These are phyloP conservation scores for Rhodotorula sp. DNA, from an alignment of 1,284 basidiomycete species.

Conservation along the genomic window DNA sequence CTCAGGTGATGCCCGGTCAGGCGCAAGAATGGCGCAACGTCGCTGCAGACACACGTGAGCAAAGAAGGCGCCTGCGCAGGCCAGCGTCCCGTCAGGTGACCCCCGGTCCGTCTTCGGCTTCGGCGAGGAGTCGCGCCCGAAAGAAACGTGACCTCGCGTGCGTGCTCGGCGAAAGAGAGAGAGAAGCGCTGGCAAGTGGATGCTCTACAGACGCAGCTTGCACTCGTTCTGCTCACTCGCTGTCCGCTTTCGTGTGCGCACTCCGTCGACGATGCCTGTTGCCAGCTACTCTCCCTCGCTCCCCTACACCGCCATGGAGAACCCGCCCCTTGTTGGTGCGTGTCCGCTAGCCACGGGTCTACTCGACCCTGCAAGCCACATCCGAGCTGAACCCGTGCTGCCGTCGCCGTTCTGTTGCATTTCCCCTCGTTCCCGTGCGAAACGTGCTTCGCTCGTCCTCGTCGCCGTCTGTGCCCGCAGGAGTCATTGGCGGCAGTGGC, in stretches of 20 bases:
- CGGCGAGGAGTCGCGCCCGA: too few species aligned
- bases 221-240: neutral
- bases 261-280: neutral
- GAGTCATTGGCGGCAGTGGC: constrained; percentile 49
- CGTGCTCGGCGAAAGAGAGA: neutral
- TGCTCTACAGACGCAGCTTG: neutral
- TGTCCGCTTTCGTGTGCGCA: neutral
- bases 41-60: too few species aligned
- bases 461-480: constrained; percentile 9
- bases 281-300: constrained; percentile 1
- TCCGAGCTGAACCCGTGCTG: neutral
- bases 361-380: neutral
- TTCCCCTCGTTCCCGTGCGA: too few species aligned
- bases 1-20: too few species aligned
- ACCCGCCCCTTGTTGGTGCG: constrained; percentile 35
- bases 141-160: neutral
- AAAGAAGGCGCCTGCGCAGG: too few species aligned
- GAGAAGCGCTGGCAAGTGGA: neutral
- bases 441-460: neutral
- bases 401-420: too few species aligned
- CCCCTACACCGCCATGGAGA: constrained; percentile 22
- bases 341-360: neutral
- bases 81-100: too few species aligned
- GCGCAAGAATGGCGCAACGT: too few species aligned
- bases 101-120: too few species aligned